phyloP scores from a whole-genome alignment of 805 yeast genomes.

The Saturnispora gosingensis region DNA sequence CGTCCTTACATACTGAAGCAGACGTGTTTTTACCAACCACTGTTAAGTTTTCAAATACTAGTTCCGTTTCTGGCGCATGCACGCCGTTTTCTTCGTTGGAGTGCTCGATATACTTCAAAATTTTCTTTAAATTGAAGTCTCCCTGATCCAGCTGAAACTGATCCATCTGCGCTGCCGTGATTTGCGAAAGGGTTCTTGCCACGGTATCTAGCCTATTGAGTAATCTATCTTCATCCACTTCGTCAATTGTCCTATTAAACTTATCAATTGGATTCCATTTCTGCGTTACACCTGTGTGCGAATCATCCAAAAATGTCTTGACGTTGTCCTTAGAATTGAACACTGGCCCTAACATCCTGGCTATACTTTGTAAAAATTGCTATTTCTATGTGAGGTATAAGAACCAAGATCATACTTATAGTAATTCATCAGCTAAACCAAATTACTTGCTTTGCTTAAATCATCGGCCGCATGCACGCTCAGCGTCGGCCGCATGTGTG shows the following conservation, averaged over 20 bases:
- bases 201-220: conserved; percentile 7
- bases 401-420: too few species aligned
- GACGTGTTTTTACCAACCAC: conserved; percentile 40
- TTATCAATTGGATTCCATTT: neutral
- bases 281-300: too few species aligned
- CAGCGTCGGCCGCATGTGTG: too few species aligned
- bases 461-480: too few species aligned
- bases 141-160: conserved; percentile 11
- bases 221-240: conserved; percentile 13
- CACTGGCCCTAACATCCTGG: too few species aligned
- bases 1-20: conserved; percentile 36
- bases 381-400: too few species aligned
- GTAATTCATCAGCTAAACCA: too few species aligned
- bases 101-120: conserved; percentile 29
- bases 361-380: too few species aligned
- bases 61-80: conserved; percentile 33
- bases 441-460: too few species aligned
- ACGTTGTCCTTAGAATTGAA: too few species aligned
- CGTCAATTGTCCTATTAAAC: neutral
- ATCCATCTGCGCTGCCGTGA: conserved; percentile 13
- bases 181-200: conserved; percentile 9
- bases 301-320: too few species aligned
- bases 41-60: conserved; percentile 33
- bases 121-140: conserved; percentile 32
- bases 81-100: conserved; percentile 38